A percentile compares a stretch with the other conserved stretches of the same genome.
phyloP scores from a whole-genome alignment of 768 basidiomycete species.

The Coprinellus aureogranulatus region DNA sequence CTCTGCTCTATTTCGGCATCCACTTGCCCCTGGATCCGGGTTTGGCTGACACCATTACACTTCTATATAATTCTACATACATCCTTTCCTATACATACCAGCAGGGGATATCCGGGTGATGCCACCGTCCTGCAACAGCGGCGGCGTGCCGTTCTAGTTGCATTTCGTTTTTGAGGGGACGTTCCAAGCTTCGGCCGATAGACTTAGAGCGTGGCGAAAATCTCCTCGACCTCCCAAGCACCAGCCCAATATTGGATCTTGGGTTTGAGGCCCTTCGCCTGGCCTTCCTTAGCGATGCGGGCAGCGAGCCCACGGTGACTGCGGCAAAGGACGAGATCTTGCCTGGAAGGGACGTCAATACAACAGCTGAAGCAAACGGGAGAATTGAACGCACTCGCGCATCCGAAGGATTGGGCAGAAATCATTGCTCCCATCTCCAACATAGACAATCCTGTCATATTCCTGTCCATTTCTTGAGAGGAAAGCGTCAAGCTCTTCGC shows the following conservation, averaged over 20 bases:
- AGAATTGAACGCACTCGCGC: constrained; percentile 45
- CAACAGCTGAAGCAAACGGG: background rate
- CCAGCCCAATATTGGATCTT: constrained; percentile 84
- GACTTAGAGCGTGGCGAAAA: constrained; percentile 47
- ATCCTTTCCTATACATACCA: background rate
- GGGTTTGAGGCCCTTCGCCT: constrained; percentile 61
- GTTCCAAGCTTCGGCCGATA: too few species aligned
- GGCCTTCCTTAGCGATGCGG: constrained; percentile 73
- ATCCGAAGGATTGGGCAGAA: constrained; percentile 89
- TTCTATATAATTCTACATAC: too few species aligned
- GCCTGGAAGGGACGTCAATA: constrained; percentile 39
- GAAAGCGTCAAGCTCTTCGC: constrained; percentile 90
- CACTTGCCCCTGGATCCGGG: too few species aligned
- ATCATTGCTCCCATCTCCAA: constrained; percentile 95
- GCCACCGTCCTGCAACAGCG: background rate
- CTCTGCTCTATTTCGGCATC: background rate
- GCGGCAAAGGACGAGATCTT: constrained; percentile 82
- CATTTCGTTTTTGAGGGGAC: background rate
- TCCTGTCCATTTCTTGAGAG: constrained; percentile 54
- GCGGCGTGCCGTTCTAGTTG: background rate
- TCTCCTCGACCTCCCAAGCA: constrained; percentile 95
- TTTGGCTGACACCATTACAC: too few species aligned
- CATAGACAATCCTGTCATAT: constrained; percentile 81
- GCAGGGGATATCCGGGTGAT: background rate
- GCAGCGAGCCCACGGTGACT: constrained; percentile 73